Base-by-base conservation (phyloP, 2,329 filamentous ascomycete species). In the Fusarium sp. region DNA sequence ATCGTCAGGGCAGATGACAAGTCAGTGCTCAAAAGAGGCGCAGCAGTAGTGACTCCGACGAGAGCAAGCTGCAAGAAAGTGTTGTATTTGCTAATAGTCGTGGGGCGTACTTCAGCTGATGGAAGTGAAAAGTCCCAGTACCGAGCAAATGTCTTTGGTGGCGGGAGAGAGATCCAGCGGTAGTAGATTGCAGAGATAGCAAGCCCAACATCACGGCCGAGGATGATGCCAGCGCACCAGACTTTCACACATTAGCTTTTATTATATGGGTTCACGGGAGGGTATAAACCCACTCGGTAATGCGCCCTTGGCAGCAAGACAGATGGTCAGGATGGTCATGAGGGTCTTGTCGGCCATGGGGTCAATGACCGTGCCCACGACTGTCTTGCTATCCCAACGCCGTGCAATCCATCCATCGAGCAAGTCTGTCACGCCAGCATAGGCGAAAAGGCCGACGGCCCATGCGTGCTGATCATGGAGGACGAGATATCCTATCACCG, bases 51-150 rank as follows among this genome's bases (percentile, higher is more conserved):
- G 13, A 90, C 86, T 18, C 94, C 95, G 73, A 99, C 91, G 14
- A 99, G 85, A 6, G 90, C 88, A 20, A 99, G 83, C 78, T 99
- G 96, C 71, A 98, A 81, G 41, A 96, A 94, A 0, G 96, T 99
- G 80, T 99, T 99, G 79, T 94, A 90, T 82, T 96, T 96, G 80
- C 91, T 94, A 64, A 96, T 92, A 2, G 86, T 90, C 0, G 93
- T 96, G 2, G 93, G 93, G 62, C 88, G 90, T 8, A 96, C 93
- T 79, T 96, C 92, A 4, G 93, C 93, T 37, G 90, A 92, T 4
- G 93, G 96, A 15, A 99, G 85, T 5, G 92, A 95, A 76, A 99
- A 98, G 80, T 99, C 96, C 96, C 96, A 99, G 80, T 98, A 99
- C 18, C 96, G 85, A 18, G 87, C 81, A 79, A 97, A 92, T 0